Evolutionary conservation across 192 early-diverging fungal species (phyloP), one percentile per base, ranked within the genome.

Genomic region (Gryganskiella cystojenkinii): DNA sequence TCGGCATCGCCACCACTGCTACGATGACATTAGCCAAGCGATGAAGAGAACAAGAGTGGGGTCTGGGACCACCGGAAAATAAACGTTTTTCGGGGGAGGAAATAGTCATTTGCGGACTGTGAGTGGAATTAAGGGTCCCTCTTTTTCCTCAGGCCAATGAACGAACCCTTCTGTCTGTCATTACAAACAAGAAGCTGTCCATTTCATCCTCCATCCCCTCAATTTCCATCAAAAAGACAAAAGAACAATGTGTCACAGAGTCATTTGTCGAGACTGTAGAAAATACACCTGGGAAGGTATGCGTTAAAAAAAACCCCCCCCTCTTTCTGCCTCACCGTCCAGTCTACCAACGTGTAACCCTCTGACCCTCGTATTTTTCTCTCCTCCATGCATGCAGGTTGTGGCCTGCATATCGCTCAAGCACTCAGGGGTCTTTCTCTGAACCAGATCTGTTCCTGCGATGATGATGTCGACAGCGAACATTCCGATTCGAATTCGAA

Each of bases 261-360:
- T 75, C 14, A 27, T 75, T 17, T 75, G 71, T 14, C 63, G 40
- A 9, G 51, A 67, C 44, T 75, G 71, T 61, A 58, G 64, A 46
- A 75, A 75, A 33, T 75, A 52, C 52, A 75, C 71, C 10, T 75
- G 71, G 71, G 71, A 75, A 75, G 71, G 71, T 75, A 60, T 50
- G 7, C 4, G n/a, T n/a, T n/a, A n/a, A n/a, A n/a, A n/a, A n/a
- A n/a, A 17, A 10, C 19, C 9, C 27, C 24, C n/a, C 17, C 15
- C 17, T 24, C 5, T 53, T 20, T 17, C 9, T 42, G 47, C 31
- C 35, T 24, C 19, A 25, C 47, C 19, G 11, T 42, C 15, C 47
- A 62, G n/a, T n/a, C n/a, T n/a, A 19, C 20, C 24, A 28, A 17
- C 30, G 27, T 50, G 30, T 34, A 17, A 27, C 44, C 19, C 20